Conservation (phyloP, 1,284 basidiomycete species). For the Tilletiopsis washingtonensis region DNA sequence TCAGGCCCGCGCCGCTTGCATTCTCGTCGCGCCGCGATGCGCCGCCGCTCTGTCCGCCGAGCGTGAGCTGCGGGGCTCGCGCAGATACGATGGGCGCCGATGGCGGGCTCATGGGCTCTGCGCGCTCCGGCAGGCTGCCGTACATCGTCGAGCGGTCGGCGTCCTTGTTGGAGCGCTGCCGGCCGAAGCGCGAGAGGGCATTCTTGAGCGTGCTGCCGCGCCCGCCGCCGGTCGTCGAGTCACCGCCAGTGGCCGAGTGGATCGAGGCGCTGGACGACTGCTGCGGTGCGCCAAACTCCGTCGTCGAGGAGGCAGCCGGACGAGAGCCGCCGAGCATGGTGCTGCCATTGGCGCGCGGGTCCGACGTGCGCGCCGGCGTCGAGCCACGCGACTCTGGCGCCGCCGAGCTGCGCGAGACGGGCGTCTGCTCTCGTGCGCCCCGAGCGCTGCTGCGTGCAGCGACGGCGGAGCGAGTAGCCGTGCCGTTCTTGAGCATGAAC, state of each 20-base stretch:
- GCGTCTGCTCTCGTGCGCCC: neutral
- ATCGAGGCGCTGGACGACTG: conserved; percentile 19
- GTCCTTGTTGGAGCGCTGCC: conserved; percentile 24
- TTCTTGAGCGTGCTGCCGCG: conserved; percentile 27
- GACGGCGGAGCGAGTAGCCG: neutral
- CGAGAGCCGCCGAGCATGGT: too few relatives aligned
- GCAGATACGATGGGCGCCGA: too few relatives aligned
- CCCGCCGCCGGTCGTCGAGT: conserved; percentile 12
- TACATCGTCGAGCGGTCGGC: conserved; percentile 23
- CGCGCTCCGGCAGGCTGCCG: conserved; percentile 19
- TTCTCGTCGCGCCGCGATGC: too few relatives aligned
- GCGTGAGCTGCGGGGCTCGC: too few relatives aligned
- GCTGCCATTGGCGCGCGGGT: conserved; percentile 10
- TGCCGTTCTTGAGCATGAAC: conserved; percentile 31
- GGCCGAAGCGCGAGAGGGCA: conserved; percentile 31
- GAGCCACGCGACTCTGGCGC: too few relatives aligned
- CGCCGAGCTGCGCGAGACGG: too few relatives aligned
- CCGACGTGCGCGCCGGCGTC: neutral
- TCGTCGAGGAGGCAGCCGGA: conserved; percentile 4
- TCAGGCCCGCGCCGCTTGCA: too few relatives aligned
- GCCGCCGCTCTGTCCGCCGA: too few relatives aligned
- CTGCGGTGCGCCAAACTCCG: conserved; percentile 17
- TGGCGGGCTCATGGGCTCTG: conserved; percentile 1
- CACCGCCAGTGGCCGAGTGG: conserved; percentile 12
- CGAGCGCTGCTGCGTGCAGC: neutral